A percentile compares a stretch with the other conserved stretches of the same genome.
phyloP scores from a whole-genome alignment of 2,329 filamentous ascomycete species.

The Thielaviopsis ethacetica region DNA sequence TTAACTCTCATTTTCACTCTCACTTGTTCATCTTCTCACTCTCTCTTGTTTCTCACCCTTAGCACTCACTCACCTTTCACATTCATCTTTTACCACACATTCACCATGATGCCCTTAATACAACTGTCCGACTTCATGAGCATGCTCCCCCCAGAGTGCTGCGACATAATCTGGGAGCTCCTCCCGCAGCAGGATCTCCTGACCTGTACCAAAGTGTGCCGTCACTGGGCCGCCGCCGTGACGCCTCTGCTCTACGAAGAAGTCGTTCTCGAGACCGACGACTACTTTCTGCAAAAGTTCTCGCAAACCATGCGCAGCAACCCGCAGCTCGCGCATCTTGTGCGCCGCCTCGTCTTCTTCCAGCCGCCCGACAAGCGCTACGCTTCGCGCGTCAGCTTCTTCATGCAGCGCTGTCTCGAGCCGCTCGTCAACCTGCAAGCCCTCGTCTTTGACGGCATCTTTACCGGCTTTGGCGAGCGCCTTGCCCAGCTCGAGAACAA shows the following conservation, averaged over 20 bases:
- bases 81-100: not conserved
- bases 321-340: constrained; percentile 2
- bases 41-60: no score
- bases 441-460: constrained; percentile 3
- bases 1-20: not conserved
- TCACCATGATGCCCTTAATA: constrained; percentile 3
- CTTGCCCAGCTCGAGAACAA: not conserved
- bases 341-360: constrained; percentile 6
- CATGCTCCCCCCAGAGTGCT: constrained; percentile 6
- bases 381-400: constrained; percentile 1
- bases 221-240: not conserved
- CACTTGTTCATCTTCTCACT: not conserved
- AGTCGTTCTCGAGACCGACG: constrained; percentile 5
- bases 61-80: not conserved
- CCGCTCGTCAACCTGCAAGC: constrained; percentile 4
- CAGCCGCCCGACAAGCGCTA: not conserved
- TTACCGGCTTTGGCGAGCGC: constrained; percentile 5
- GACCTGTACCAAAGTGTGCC: not conserved
- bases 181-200: constrained; percentile 1
- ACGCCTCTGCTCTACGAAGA: constrained; percentile 7
- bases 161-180: constrained; percentile 2
- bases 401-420: constrained; percentile 9
- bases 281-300: constrained; percentile 11
- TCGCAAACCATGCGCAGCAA: constrained; percentile 3
- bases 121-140: constrained; percentile 1